Conservation (phyloP, 2,329 filamentous ascomycete species). For the Plectosphaerella plurivora region DNA sequence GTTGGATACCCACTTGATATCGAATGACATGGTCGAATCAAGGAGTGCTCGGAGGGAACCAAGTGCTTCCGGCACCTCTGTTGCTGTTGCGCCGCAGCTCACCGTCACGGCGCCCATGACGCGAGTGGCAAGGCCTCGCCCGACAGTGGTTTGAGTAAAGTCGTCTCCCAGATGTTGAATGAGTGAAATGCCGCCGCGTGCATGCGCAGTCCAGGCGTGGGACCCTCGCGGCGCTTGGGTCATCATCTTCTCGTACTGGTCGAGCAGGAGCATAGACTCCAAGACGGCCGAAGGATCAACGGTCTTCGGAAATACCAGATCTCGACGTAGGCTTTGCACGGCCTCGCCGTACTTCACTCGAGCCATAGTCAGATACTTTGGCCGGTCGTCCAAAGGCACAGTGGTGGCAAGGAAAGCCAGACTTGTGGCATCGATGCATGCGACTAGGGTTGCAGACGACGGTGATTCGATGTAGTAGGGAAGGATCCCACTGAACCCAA, state of each 20-base stretch:
- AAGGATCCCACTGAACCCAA: slow-evolving; percentile 13
- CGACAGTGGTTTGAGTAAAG: slow-evolving; percentile 1
- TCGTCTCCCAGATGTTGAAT: slow-evolving; percentile 2
- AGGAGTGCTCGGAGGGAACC: too few species aligned
- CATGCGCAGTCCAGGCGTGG: slow-evolving; percentile 14
- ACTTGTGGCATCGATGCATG: slow-evolving; percentile 18
- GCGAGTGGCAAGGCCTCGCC: slow-evolving; percentile 1
- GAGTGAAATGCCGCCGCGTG: slow-evolving; percentile 14
- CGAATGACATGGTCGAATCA: too few species aligned
- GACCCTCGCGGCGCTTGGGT: slow-evolving; percentile 5
- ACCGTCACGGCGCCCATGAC: slow-evolving; percentile 5
- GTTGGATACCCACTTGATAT: slow-evolving; percentile 2
- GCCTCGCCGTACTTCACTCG: slow-evolving; percentile 1
- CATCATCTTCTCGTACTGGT: slow-evolving; percentile 21
- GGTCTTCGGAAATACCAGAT: not conserved
- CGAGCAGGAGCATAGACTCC: slow-evolving; percentile 18
- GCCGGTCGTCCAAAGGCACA: slow-evolving; percentile 2
- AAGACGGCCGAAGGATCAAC: slow-evolving; percentile 11
- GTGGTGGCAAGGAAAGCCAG: slow-evolving; percentile 15
- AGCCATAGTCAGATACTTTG: too few species aligned
- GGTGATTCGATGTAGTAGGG: slow-evolving; percentile 8
- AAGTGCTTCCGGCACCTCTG: not conserved
- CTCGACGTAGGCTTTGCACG: not conserved
- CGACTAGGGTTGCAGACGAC: slow-evolving; percentile 9
- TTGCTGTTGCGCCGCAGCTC: slow-evolving; percentile 4